A percentile compares a stretch with the other conserved stretches of the same genome.
Conservation (phyloP, 139 green algal genomes). For the Pleodorina starrii region DNA sequence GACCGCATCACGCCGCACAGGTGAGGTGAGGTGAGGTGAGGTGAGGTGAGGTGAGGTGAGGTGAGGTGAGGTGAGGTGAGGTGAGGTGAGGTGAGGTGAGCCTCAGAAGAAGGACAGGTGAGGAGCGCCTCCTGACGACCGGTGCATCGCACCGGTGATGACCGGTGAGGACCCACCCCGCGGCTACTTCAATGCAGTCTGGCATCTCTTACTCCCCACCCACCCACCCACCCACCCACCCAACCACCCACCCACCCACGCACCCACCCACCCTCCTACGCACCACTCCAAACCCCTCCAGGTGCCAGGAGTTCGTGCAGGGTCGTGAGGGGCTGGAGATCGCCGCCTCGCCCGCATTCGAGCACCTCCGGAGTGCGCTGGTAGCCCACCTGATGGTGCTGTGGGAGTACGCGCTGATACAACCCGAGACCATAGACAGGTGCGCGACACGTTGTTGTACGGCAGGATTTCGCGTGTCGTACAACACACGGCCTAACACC, state of each 20-base stretch:
- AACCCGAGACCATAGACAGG: background rate
- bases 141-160: too few species aligned
- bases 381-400: background rate
- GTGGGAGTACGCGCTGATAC: background rate
- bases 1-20: background rate
- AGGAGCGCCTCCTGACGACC: too few species aligned
- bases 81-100: too few species aligned
- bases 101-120: too few species aligned
- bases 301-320: background rate
- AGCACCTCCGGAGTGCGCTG: background rate
- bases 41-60: too few species aligned
- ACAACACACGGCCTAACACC: too few species aligned
- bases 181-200: too few species aligned
- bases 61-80: too few species aligned
- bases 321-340: slow-evolving; percentile 16
- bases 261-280: background rate
- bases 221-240: background rate
- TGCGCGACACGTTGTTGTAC: too few species aligned
- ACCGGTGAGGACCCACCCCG: too few species aligned
- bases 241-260: background rate
- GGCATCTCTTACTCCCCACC: background rate
- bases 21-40: too few species aligned
- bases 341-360: background rate
- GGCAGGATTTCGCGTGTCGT: too few species aligned
- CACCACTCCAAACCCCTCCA: background rate